Conservation (phyloP, 2,329 filamentous ascomycete genomes). For the Epichloe gansuensis region DNA sequence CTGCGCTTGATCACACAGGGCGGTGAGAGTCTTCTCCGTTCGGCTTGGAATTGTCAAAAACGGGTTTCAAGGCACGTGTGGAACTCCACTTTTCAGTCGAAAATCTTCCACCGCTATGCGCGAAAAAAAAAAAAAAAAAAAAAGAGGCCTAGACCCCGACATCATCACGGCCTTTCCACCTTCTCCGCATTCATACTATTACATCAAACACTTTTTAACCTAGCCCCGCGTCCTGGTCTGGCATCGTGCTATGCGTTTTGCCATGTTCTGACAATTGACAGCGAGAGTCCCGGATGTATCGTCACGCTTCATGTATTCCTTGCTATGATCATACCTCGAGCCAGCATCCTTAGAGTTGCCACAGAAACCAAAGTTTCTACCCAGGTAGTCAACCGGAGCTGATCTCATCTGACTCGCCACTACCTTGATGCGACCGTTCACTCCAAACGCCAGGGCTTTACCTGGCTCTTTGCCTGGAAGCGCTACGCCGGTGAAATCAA, state of each 20-base stretch:
- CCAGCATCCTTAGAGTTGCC: conserved; percentile 1
- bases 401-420: not conserved
- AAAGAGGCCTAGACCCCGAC: conserved; percentile 6
- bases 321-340: not conserved
- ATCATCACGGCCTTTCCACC: conserved; percentile 2
- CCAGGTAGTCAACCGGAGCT: not conserved
- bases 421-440: conserved; percentile 20
- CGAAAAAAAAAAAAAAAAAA: not conserved
- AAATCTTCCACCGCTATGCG: conserved; percentile 14
- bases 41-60: not conserved
- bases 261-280: not conserved
- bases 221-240: not conserved
- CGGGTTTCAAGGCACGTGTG: conserved; percentile 17
- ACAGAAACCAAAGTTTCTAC: not conserved
- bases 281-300: not conserved
- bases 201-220: not conserved
- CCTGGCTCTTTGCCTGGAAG: conserved; percentile 21
- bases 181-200: not conserved
- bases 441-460: conserved; percentile 21
- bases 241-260: not conserved
- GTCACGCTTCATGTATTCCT: not conserved
- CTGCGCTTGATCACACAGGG: no score
- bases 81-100: conserved; percentile 13
- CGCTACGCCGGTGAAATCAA: conserved; percentile 38
- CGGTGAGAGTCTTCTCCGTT: no score